phyloP scores from a whole-genome alignment of 495 filamentous ascomycete genomes.

The Neurospora sp. region DNA sequence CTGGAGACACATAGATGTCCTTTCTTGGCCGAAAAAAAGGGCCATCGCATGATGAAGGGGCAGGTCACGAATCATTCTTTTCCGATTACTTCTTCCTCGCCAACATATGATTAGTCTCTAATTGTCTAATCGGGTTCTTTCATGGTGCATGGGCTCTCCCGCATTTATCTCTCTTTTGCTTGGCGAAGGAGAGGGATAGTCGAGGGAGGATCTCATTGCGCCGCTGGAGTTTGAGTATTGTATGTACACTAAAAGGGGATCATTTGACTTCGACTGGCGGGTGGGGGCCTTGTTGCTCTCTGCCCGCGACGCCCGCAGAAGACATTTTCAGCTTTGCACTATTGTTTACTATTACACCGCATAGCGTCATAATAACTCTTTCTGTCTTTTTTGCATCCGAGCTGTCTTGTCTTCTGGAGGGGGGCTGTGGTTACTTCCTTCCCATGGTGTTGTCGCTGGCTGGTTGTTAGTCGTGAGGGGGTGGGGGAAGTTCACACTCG shows the following conservation, averaged over 20 bases:
- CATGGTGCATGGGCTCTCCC: background rate
- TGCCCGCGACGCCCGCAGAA: background rate
- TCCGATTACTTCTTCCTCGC: background rate
- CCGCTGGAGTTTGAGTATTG: background rate
- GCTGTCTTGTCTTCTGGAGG: background rate
- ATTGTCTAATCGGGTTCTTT: background rate
- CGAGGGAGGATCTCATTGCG: background rate
- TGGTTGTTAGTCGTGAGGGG: background rate
- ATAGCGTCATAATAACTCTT: background rate
- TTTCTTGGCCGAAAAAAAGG: background rate
- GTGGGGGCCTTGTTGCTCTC: background rate
- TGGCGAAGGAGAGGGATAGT: background rate
- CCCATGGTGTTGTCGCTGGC: background rate
- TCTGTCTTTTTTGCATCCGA: background rate
- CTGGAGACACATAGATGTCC: background rate
- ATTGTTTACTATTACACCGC: background rate
- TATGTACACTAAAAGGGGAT: background rate
- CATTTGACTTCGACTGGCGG: background rate
- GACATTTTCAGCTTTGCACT: background rate
- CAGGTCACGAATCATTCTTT: background rate
- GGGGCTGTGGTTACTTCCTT: background rate
- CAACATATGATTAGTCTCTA: background rate
- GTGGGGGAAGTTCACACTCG: background rate
- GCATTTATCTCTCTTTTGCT: background rate
- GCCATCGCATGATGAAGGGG: background rate